These are phyloP conservation scores for Aspergillus brunneoviolaceus DNA, from an alignment of 2,329 filamentous ascomycete genomes.

Conservation along the genomic window DNA sequence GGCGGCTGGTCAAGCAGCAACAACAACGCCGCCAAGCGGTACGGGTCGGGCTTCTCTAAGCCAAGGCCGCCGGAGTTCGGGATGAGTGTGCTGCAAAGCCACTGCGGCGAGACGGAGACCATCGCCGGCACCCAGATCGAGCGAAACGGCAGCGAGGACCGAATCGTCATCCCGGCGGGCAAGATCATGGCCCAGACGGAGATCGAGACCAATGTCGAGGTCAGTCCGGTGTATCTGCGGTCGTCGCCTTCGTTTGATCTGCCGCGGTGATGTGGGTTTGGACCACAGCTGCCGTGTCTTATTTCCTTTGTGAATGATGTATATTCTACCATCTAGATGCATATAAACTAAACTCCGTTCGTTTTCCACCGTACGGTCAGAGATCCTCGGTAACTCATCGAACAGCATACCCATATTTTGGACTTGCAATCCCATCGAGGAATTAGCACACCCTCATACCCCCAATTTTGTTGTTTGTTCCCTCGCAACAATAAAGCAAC, in stretches of 20 bases:
- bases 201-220: constrained; percentile 34
- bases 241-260: neutral
- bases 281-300: too few species aligned
- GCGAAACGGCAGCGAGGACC: constrained; percentile 28
- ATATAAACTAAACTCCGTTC: too few species aligned
- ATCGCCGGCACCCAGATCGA: constrained; percentile 26
- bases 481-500: neutral
- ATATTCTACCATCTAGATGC: too few species aligned
- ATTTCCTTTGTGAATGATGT: too few species aligned
- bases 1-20: constrained; percentile 25
- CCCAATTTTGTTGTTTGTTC: neutral
- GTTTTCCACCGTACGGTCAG: too few species aligned
- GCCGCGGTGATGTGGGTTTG: neutral
- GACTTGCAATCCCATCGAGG: too few species aligned
- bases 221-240: constrained; percentile 12
- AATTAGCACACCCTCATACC: too few species aligned
- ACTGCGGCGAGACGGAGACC: constrained; percentile 16
- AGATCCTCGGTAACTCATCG: too few species aligned
- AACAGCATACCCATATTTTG: too few species aligned
- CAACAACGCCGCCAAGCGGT: constrained; percentile 16
- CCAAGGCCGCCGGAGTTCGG: constrained; percentile 21
- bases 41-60: constrained; percentile 30
- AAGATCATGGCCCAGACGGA: constrained; percentile 34
- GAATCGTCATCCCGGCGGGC: constrained; percentile 31
- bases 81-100: constrained; percentile 16